Conservation (phyloP, 495 filamentous ascomycete species). For the Aspergillus bertholletiae region DNA sequence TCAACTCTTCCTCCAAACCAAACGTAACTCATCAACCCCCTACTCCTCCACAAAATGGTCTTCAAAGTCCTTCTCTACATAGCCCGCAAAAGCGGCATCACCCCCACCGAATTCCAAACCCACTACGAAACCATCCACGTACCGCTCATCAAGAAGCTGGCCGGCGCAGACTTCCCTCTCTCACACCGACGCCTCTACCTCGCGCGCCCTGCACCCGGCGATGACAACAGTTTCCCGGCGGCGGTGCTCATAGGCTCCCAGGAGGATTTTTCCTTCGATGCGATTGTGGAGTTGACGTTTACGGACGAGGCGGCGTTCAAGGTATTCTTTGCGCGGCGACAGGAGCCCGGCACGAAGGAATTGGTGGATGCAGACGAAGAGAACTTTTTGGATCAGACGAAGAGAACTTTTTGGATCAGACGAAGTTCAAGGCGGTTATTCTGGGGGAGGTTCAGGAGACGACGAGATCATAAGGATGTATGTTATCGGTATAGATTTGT, state of each 20-base stretch:
- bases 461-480: no score
- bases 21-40: not conserved
- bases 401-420: conserved; percentile 23
- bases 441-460: conserved; percentile 11
- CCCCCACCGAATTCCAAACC: conserved; percentile 26
- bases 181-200: conserved; percentile 27
- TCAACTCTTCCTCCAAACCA: not conserved
- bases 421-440: conserved; percentile 15
- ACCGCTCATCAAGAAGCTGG: conserved; percentile 23
- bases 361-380: conserved; percentile 18
- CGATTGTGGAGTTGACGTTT: conserved; percentile 21
- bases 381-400: conserved; percentile 21
- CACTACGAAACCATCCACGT: conserved; percentile 30
- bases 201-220: conserved; percentile 10
- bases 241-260: conserved; percentile 20
- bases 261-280: conserved; percentile 28
- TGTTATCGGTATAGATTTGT: no score
- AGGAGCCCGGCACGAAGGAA: conserved; percentile 7
- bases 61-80: conserved; percentile 16
- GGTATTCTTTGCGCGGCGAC: conserved; percentile 14
- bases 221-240: conserved; percentile 14
- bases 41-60: not conserved
- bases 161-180: conserved; percentile 24
- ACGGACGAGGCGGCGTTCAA: conserved; percentile 20
- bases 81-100: conserved; percentile 25